Evolutionary conservation across 345 rosid species (phyloP).

Genomic region (Salix udensis): DNA sequence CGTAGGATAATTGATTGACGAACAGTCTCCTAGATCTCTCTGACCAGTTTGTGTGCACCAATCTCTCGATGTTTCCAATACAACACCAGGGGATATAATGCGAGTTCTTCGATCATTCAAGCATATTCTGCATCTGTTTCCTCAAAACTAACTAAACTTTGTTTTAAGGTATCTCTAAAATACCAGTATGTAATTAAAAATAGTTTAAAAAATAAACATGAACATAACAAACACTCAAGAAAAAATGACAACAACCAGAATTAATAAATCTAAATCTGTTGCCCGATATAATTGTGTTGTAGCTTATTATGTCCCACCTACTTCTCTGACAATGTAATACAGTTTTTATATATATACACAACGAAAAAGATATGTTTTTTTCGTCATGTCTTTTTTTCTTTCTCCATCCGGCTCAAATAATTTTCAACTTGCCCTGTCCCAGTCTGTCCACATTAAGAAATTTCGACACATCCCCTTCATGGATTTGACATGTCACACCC

Average conservation of each 20-base stretch:
- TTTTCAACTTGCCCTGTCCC: constrained; percentile 15
- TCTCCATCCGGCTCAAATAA: constrained; percentile 15
- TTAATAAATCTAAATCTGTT: neutral
- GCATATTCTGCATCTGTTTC: no score
- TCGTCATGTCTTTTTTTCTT: neutral
- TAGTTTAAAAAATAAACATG: no score
- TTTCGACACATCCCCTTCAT: no score
- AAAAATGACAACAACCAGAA: neutral
- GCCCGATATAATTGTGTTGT: no score
- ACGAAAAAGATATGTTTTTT: constrained; percentile 1
- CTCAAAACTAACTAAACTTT: no score
- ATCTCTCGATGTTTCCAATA: constrained; percentile 9
- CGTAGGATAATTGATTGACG: neutral
- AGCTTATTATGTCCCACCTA: neutral
- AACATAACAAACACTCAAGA: no score
- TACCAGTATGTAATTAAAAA: no score
- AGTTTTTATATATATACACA: neutral
- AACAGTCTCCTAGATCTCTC: neutral
- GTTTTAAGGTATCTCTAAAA: no score
- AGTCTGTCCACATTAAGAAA: neutral
- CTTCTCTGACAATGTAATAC: no score
- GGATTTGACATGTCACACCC: no score
- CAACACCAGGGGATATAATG: constrained; percentile 17
- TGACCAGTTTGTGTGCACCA: neutral
- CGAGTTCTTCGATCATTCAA: no score